Conservation (phyloP, 148 eudicot genomes). For the Pharnaceum exiguum region DNA sequence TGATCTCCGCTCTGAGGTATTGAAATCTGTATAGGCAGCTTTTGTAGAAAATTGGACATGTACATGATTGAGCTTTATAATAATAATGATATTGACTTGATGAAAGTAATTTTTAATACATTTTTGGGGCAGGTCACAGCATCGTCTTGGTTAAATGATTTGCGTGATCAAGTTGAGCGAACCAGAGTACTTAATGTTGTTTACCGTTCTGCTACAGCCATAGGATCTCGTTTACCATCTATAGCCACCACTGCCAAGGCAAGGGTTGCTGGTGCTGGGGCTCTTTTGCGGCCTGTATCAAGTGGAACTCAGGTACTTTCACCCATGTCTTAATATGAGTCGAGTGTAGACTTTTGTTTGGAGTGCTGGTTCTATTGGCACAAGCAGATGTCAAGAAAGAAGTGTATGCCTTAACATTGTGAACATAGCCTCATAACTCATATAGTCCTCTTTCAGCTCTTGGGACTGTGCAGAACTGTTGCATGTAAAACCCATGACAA, state of each 20-base stretch:
- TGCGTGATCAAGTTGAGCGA: conserved; percentile 89
- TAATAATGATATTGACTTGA: neutral
- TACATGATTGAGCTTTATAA: neutral
- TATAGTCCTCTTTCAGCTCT: no score
- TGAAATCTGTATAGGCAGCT: conserved; percentile 10
- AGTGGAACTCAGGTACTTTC: conserved; percentile 77
- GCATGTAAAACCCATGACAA: no score
- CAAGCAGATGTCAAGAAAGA: neutral
- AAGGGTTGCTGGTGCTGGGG: conserved; percentile 90
- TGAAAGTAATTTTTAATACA: no score
- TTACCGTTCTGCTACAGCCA: conserved; percentile 90
- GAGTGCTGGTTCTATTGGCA: neutral
- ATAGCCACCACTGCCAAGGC: conserved; percentile 82
- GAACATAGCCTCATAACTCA: no score
- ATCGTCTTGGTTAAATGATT: conserved; percentile 93
- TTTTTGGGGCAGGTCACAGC: conserved; percentile 75
- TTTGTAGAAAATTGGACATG: neutral
- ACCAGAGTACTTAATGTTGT: conserved; percentile 79
- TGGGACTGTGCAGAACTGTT: no score
- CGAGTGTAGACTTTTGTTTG: no score
- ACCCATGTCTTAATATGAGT: neutral
- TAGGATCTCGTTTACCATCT: conserved; percentile 88
- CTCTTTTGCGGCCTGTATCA: conserved; percentile 78
- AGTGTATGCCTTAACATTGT: no score
- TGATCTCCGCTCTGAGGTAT: conserved; percentile 95